Evolutionary conservation across 2,329 filamentous ascomycete species (phyloP).

Genomic region (Epicoccum nigrum): DNA sequence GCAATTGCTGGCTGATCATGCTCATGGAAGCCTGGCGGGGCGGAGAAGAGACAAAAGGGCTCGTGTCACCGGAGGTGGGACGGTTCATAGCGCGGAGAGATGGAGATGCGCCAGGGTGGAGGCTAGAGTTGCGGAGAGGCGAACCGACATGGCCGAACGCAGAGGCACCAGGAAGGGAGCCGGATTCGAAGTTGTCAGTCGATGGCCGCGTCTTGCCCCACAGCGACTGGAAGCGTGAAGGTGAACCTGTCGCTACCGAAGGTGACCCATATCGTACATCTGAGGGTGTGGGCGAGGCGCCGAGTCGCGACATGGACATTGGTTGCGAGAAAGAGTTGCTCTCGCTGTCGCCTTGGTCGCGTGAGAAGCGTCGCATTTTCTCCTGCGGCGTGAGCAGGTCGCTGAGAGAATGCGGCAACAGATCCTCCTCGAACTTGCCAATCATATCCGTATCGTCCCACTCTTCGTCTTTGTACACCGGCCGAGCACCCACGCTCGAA

Average conservation of each 20-base stretch:
- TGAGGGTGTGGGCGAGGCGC: constrained; percentile 52
- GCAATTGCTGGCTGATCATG: constrained; percentile 65
- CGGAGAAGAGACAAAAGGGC: constrained; percentile 61
- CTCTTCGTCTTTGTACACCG: constrained; percentile 57
- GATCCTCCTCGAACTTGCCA: constrained; percentile 88
- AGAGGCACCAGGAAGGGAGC: constrained; percentile 47
- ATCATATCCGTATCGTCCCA: constrained; percentile 55
- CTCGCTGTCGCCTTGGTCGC: constrained; percentile 63
- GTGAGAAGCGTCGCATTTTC: constrained; percentile 64
- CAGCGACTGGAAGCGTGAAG: constrained; percentile 67
- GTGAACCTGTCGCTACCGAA: constrained; percentile 59
- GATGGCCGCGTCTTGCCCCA: constrained; percentile 57
- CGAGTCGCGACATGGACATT: constrained; percentile 58
- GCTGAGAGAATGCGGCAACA: constrained; percentile 74
- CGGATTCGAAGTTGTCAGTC: constrained; percentile 52
- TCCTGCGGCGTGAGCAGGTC: constrained; percentile 69
- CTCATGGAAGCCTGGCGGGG: constrained; percentile 64
- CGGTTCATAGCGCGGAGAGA: constrained; percentile 58
- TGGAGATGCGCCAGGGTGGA: constrained; percentile 58
- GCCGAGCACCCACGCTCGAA: constrained; percentile 61
- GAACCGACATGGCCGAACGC: constrained; percentile 68
- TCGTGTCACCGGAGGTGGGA: constrained; percentile 55
- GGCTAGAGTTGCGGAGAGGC: constrained; percentile 66
- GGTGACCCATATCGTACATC: constrained; percentile 58
- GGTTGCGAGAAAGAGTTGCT: constrained; percentile 51